phyloP scores from a whole-genome alignment of 1,139 yeast species.

The Yamadazyma membranifaciens region DNA sequence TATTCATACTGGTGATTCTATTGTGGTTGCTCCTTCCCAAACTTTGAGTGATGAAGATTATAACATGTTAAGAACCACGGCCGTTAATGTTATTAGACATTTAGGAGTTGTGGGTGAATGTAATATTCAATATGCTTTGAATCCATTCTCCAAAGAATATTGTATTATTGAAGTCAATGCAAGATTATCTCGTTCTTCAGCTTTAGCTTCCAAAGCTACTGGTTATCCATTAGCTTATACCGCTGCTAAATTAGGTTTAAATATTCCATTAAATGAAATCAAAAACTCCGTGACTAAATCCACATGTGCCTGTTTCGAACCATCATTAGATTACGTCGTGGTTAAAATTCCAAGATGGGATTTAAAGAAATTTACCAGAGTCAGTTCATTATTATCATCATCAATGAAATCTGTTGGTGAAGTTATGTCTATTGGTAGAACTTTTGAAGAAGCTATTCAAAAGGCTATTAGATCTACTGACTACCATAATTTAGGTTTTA shows the following conservation, averaged over 20 bases:
- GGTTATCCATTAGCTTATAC: conserved; percentile 98
- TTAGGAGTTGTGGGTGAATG: conserved; percentile 99
- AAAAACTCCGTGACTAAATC: conserved; percentile 92
- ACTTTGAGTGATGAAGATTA: conserved; percentile 96
- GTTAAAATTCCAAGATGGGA: conserved; percentile 99
- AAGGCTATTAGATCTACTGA: conserved; percentile 97
- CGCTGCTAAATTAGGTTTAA: conserved; percentile 95
- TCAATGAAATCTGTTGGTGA: conserved; percentile 99
- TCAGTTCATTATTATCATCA: conserved; percentile 82
- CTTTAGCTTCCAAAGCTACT: conserved; percentile 97
- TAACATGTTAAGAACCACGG: conserved; percentile 97
- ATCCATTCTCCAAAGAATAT: conserved; percentile 91
- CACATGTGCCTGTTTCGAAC: conserved; percentile 97
- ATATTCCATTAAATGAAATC: conserved; percentile 89
- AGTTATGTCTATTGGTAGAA: conserved; percentile 97
- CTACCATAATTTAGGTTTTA: conserved; percentile 92
- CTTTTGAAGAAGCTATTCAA: conserved; percentile 97
- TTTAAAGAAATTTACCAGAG: conserved; percentile 91
- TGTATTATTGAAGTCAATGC: conserved; percentile 98
- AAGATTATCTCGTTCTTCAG: conserved; percentile 95
- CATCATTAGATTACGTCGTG: conserved; percentile 95
- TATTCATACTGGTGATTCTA: conserved; percentile 98
- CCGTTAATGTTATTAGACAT: conserved; percentile 95
- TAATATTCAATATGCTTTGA: conserved; percentile 95
- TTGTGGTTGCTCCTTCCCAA: conserved; percentile 98